Conservation (phyloP, 2,329 filamentous ascomycete genomes). For the Nannizziopsis arthrosporioides region DNA sequence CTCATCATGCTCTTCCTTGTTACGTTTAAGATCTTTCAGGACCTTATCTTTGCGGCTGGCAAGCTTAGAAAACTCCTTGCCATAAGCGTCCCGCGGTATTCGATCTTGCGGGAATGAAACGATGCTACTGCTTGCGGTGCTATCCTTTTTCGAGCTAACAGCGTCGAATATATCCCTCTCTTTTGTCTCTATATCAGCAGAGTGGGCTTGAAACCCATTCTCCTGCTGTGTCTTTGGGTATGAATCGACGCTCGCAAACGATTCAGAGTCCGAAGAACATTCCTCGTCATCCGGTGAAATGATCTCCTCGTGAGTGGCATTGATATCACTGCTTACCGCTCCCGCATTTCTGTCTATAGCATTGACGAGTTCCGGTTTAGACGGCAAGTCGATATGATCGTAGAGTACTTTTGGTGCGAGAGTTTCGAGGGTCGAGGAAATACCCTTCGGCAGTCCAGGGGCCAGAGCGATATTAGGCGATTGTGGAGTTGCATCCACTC, state of each 20-base stretch:
- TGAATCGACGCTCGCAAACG: slow-evolving; percentile 4
- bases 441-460: not conserved
- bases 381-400: slow-evolving; percentile 1
- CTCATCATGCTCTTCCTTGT: slow-evolving; percentile 2
- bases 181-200: not conserved
- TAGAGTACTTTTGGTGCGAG: slow-evolving; percentile 4
- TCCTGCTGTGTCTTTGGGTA: not conserved
- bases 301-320: not conserved
- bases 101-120: not conserved
- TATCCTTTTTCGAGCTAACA: not conserved
- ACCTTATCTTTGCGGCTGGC: slow-evolving; percentile 6
- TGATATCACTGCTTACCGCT: not conserved
- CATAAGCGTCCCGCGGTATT: not conserved
- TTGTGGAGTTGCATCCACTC: slow-evolving; percentile 19
- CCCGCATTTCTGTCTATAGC: not conserved
- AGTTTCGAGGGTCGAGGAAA: slow-evolving; percentile 4
- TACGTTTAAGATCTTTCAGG: slow-evolving; percentile 8
- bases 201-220: not conserved
- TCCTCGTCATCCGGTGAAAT: not conserved
- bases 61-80: slow-evolving; percentile 11
- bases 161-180: not conserved
- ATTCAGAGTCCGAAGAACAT: not conserved
- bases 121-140: slow-evolving; percentile 6
- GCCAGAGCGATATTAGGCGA: slow-evolving; percentile 3
- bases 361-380: not conserved